Conservation (phyloP, 148 eudicot genomes). For the Hydrangea macrophylla region DNA sequence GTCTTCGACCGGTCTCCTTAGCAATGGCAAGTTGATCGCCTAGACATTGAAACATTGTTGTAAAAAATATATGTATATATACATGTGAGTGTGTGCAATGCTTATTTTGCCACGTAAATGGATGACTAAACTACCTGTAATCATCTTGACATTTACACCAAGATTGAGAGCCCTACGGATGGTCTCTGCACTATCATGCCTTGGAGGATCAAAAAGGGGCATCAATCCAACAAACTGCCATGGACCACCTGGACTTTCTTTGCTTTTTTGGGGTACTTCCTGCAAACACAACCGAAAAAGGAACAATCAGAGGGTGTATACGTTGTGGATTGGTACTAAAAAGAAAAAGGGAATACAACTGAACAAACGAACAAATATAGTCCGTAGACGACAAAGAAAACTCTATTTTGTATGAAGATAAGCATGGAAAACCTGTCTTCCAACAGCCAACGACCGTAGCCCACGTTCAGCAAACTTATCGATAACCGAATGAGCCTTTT, state of each 20-base stretch:
- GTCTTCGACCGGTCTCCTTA: conserved; percentile 43
- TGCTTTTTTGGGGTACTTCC: conserved; percentile 20
- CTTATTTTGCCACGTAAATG: neutral
- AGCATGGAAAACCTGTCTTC: conserved; percentile 34
- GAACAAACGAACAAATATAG: no score
- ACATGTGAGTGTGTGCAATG: neutral
- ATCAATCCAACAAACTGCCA: conserved; percentile 42
- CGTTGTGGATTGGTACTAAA: no score
- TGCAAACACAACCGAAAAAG: conserved; percentile 3
- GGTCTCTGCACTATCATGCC: conserved; percentile 53
- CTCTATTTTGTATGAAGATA: neutral
- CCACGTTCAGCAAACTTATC: conserved; percentile 57
- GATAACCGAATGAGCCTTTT: conserved; percentile 38
- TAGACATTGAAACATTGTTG: neutral
- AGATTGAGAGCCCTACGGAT: conserved; percentile 39
- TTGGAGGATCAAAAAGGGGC: conserved; percentile 49
- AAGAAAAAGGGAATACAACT: no score
- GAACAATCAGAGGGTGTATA: no score
- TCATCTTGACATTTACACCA: conserved; percentile 50
- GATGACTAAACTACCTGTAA: conserved; percentile 28
- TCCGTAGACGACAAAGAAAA: no score
- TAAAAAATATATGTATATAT: neutral
- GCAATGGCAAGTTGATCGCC: conserved; percentile 47
- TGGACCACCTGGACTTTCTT: conserved; percentile 43
- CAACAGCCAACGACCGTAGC: conserved; percentile 44